A percentile compares a stretch with the other conserved stretches of the same genome.
phyloP scores from a whole-genome alignment of 2,329 filamentous ascomycete genomes.

The Ophiosphaerella korrae region DNA sequence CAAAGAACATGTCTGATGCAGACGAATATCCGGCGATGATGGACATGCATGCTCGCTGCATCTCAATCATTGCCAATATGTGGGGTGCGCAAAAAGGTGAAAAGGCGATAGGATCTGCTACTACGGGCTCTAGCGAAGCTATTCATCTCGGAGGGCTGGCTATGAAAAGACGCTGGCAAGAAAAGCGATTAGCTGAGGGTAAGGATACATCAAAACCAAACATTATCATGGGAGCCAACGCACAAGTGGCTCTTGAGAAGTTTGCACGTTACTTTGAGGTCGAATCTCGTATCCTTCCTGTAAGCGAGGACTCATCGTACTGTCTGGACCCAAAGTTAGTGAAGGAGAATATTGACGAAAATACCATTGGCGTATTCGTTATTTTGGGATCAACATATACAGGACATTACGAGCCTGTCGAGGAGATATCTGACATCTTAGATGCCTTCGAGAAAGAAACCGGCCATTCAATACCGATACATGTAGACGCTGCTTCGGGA shows the following conservation, averaged over 20 bases:
- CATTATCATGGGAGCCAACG: constrained; percentile 76
- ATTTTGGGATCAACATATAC: constrained; percentile 76
- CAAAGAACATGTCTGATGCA: constrained; percentile 74
- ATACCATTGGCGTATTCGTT: constrained; percentile 77
- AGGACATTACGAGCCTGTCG: constrained; percentile 73
- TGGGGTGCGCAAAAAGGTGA: constrained; percentile 68
- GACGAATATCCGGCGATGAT: constrained; percentile 54
- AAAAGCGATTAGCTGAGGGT: constrained; percentile 62
- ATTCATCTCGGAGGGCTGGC: constrained; percentile 73
- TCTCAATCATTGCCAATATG: constrained; percentile 70
- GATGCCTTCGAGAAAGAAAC: constrained; percentile 67
- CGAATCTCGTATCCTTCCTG: constrained; percentile 68
- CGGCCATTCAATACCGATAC: constrained; percentile 69
- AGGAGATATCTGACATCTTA: constrained; percentile 68
- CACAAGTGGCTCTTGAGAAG: constrained; percentile 74
- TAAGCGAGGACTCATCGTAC: constrained; percentile 64
- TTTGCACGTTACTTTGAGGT: constrained; percentile 77
- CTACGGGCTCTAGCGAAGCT: constrained; percentile 73
- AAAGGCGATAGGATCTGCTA: constrained; percentile 70
- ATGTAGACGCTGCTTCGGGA: constrained; percentile 65
- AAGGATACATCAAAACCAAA: constrained; percentile 70
- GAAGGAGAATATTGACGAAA: constrained; percentile 72
- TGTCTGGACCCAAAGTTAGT: constrained; percentile 68
- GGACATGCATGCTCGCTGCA: constrained; percentile 68
- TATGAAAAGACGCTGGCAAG: constrained; percentile 75